Evolutionary conservation across 1,284 basidiomycete species (phyloP).

Genomic region (Bondarzewia mesenterica): DNA sequence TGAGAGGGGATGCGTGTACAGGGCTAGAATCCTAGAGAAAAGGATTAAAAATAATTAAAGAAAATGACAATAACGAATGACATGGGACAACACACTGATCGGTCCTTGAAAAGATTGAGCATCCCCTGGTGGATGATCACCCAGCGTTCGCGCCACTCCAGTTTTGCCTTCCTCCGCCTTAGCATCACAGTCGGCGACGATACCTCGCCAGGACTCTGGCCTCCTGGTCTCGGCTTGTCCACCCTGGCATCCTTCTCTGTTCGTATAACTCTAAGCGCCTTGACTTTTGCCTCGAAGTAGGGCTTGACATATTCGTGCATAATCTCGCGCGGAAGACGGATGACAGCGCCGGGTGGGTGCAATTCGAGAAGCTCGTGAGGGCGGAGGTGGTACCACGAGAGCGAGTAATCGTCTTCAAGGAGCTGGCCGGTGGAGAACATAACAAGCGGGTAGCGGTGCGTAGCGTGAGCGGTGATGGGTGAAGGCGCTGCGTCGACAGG

Average conservation of each 20-base stretch:
- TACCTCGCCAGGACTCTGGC: slow-evolving; percentile 8
- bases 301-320: slow-evolving; percentile 49
- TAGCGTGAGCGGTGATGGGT: slow-evolving; percentile 9
- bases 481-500: slow-evolving; percentile 3
- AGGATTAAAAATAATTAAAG: not conserved
- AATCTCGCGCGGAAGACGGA: slow-evolving; percentile 33
- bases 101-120: slow-evolving; percentile 45
- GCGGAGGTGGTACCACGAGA: slow-evolving; percentile 48
- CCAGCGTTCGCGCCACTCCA: slow-evolving; percentile 61
- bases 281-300: slow-evolving; percentile 59
- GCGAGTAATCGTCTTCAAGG: slow-evolving; percentile 52
- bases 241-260: slow-evolving; percentile 10
- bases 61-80: not conserved
- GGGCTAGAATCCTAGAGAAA: slow-evolving; percentile 8
- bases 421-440: slow-evolving; percentile 60
- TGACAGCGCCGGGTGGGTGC: slow-evolving; percentile 34
- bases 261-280: slow-evolving; percentile 41
- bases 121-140: slow-evolving; percentile 50
- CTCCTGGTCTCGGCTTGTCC: slow-evolving; percentile 2
- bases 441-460: slow-evolving; percentile 37
- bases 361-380: slow-evolving; percentile 62
- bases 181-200: slow-evolving; percentile 8
- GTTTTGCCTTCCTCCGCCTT: slow-evolving; percentile 20
- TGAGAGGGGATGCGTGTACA: slow-evolving; percentile 8
- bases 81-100: slow-evolving; percentile 31